These are phyloP conservation scores for Flaveria sonorensis DNA, from an alignment of 129 eudicot genomes.

Conservation along the genomic window DNA sequence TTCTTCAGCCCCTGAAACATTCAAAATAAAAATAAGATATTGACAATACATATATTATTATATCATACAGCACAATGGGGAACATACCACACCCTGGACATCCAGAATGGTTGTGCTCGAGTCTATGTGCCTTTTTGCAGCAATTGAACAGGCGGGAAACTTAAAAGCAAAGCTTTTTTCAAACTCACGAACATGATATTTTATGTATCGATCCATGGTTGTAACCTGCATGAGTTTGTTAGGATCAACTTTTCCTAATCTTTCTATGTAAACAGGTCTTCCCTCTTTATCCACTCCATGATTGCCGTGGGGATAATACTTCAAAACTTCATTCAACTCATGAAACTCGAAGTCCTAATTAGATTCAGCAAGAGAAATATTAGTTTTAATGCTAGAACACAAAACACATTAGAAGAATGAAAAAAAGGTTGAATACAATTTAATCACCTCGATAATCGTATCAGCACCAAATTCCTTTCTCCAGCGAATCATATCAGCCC, in stretches of 20 bases:
- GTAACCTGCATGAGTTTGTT: conserved; percentile 95
- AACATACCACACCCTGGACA: conserved; percentile 92
- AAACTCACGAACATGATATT: conserved; percentile 84
- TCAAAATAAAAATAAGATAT: conserved; percentile 11
- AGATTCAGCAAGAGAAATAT: conserved; percentile 24
- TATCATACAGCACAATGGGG: not conserved
- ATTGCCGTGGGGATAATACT: conserved; percentile 90
- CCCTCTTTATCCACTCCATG: conserved; percentile 96
- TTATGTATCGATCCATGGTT: conserved; percentile 79
- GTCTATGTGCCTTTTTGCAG: conserved; percentile 91
- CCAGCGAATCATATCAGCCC: conserved; percentile 80
- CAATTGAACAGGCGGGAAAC: conserved; percentile 91
- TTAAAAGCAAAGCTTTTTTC: conserved; percentile 69
- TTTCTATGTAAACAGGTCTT: conserved; percentile 88
- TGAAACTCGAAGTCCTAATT: conserved; percentile 77
- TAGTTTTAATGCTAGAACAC: conserved; percentile 12
- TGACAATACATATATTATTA: not conserved
- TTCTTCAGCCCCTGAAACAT: conserved; percentile 76
- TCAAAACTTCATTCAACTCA: conserved; percentile 78
- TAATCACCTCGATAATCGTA: conserved; percentile 56
- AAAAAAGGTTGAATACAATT: not conserved
- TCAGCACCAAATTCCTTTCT: conserved; percentile 69
- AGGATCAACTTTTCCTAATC: conserved; percentile 86
- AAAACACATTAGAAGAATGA: conserved; percentile 3
- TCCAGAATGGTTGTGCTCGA: conserved; percentile 87